These are phyloP conservation scores for Aspergillus latus DNA, from an alignment of 2,329 filamentous ascomycete genomes.

Conservation along the genomic window DNA sequence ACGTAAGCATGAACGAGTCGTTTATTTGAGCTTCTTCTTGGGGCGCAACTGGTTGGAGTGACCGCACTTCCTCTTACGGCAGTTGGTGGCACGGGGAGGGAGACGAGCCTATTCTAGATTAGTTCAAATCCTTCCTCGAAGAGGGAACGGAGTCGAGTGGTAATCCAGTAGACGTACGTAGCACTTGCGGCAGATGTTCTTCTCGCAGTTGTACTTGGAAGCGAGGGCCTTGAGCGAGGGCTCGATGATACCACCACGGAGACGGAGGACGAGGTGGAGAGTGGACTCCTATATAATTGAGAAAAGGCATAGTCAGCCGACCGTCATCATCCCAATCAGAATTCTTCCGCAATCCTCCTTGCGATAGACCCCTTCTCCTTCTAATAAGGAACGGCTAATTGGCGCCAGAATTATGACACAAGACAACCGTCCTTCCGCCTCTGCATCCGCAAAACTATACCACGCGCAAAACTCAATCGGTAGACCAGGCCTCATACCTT, in stretches of 20 bases:
- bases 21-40: constrained; percentile 99
- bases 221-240: constrained; percentile 97
- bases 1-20: constrained; percentile 44
- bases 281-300: constrained; percentile 74
- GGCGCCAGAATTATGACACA: neutral
- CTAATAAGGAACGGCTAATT: neutral
- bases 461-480: neutral
- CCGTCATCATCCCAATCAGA: constrained; percentile 3
- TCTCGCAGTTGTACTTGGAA: constrained; percentile 99
- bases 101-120: constrained; percentile 64
- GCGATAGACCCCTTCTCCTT: constrained; percentile 10
- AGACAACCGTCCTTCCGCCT: neutral
- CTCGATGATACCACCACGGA: constrained; percentile 99
- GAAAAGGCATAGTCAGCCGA: constrained; percentile 34
- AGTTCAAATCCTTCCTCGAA: neutral
- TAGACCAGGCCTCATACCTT: constrained; percentile 64
- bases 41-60: constrained; percentile 99
- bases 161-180: constrained; percentile 66
- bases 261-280: constrained; percentile 96
- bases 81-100: constrained; percentile 98
- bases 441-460: neutral
- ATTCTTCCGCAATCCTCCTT: constrained; percentile 2
- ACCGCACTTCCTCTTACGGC: constrained; percentile 99
- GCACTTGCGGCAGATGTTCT: constrained; percentile 99
- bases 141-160: neutral